Base-by-base conservation (phyloP, 2,329 filamentous ascomycete genomes). In the Neonectria sp. region DNA sequence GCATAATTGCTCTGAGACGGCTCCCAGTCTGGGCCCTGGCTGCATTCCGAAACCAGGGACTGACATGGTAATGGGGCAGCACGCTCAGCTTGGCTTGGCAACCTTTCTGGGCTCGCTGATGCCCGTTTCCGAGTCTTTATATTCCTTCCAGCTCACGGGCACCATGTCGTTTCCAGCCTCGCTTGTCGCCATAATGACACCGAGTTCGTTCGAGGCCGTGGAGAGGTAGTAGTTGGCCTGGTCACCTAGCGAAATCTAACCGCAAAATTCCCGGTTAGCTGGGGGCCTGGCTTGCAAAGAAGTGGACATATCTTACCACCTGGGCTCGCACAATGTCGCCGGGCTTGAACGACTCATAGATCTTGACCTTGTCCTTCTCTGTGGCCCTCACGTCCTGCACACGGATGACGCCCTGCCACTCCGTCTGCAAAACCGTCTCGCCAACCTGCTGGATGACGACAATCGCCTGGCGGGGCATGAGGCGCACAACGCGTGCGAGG, bases 161-260 rank as follows among this genome's bases (percentile, higher is more conserved):
- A 93, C 92, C 95, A 98, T 97, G 75, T 93, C 89, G 81, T 97
- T 95, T 1, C 95, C 95, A 3, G 88, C 89, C 79, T 97, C 94
- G 78, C 94, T 97, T 73, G 89, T 92, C 11, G 95, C 96, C 90
- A 98, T 93, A 45, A 99, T 93, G 65, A 98, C 95, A 3, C 96
- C 96, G 46, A 97, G 86, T 79, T 97, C 93, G 81, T 99, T 98
- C 73, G 90, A 90, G 31, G 95, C 94, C 1, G 96, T 99, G 29
- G 92, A 93, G n/a, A 97, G 87, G 80, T 98, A 99, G 80, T 98
- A 99, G 76, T 94, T 97, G 57, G 93, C 91, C 83, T 98, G 95
- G 79, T 99, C 96, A 43, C 96, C 96, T 15, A 98, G 83, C 8
- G 93, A 96, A 65, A 97, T 96, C 91, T 92, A 56, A 15, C 35